Base-by-base conservation (phyloP, 495 filamentous ascomycete species). In the Lasiosphaeria miniovina region DNA sequence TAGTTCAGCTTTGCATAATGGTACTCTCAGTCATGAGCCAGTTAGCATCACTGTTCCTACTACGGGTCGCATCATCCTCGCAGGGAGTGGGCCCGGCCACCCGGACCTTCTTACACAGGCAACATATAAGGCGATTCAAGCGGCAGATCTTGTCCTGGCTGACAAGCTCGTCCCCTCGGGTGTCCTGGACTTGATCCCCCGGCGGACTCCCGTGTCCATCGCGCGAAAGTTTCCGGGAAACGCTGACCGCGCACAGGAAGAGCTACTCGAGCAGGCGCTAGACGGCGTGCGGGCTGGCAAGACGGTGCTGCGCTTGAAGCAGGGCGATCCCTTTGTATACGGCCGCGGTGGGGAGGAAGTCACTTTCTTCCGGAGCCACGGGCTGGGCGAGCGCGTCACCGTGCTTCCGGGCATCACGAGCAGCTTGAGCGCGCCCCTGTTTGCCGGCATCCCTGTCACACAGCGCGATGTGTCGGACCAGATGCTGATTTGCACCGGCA, bases 141-240 rank as follows among this genome's bases (percentile, higher is more conserved):
- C 75, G 49, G 94, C 94, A 7, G 90, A 96, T 70, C 77, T 98
- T 7, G 84, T 98, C 53, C 85, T 98, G 4, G 93, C 93, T 10
- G 94, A 98, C 76, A 98, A 98, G 72, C 90, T 98, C 51, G 94
- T 98, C 4, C 94, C 94, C 0, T 80, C 88, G 2, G 86, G 89
- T 6, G 89, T 98, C 6, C 76, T 98, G 11, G 88, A 91, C 56
- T 84, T 98, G 10, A 89, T 97, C 59, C 95, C 94, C 33, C 90
- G 95, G 15, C 83, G 94, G 43, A 93, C 93, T 15, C 86, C 88
- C 32, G 87, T 98, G 14, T 84, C 90, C 65, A 98, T 98, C 66
- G 94, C 94, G 7, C 88, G 92, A 62, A 98, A 98, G 73, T 98
- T 98, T 71, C 94, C 94, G 9, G 94, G 94, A 11, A 98, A 98